Conservation (phyloP, 2,329 filamentous ascomycete genomes). For the Rhinocladiella mackenziei region DNA sequence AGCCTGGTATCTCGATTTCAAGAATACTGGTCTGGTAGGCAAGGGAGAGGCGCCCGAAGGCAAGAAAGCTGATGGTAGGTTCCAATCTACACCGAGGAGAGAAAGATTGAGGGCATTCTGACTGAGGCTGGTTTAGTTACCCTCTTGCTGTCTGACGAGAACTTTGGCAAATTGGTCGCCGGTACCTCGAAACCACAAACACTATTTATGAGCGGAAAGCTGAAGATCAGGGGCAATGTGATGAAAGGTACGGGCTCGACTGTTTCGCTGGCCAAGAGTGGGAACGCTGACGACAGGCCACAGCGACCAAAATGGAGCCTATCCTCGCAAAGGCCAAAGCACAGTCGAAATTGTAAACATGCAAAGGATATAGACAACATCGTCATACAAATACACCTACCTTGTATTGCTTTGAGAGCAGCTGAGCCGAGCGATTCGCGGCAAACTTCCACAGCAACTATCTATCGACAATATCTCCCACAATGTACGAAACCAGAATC, state of each 20-base stretch:
- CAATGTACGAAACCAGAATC: no score
- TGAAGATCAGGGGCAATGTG: slow-evolving; percentile 96
- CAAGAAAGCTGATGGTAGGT: slow-evolving; percentile 76
- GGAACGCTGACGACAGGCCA: not conserved
- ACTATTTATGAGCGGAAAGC: slow-evolving; percentile 95
- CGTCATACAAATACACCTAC: no score
- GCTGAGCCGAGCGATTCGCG: no score
- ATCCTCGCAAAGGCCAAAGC: slow-evolving; percentile 82
- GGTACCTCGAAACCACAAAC: slow-evolving; percentile 93
- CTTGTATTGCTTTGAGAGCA: not conserved
- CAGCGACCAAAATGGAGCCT: slow-evolving; percentile 83
- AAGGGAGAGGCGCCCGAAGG: slow-evolving; percentile 66
- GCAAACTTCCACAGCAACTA: not conserved
- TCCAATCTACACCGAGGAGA: no score
- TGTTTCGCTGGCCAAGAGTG: not conserved
- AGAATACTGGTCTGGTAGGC: slow-evolving; percentile 77
- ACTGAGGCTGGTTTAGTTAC: slow-evolving; percentile 59
- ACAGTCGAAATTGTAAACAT: slow-evolving; percentile 62
- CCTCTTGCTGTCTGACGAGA: slow-evolving; percentile 75
- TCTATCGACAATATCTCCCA: slow-evolving; percentile 2
- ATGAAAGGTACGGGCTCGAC: slow-evolving; percentile 65
- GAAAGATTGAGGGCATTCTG: not conserved
- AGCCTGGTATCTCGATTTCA: slow-evolving; percentile 93
- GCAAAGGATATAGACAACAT: slow-evolving; percentile 36
- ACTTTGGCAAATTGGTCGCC: slow-evolving; percentile 76